A percentile compares a stretch with the other conserved stretches of the same genome.
These are phyloP conservation scores for Blastomyces silverae DNA, from an alignment of 2,329 filamentous ascomycete genomes.

Conservation along the genomic window DNA sequence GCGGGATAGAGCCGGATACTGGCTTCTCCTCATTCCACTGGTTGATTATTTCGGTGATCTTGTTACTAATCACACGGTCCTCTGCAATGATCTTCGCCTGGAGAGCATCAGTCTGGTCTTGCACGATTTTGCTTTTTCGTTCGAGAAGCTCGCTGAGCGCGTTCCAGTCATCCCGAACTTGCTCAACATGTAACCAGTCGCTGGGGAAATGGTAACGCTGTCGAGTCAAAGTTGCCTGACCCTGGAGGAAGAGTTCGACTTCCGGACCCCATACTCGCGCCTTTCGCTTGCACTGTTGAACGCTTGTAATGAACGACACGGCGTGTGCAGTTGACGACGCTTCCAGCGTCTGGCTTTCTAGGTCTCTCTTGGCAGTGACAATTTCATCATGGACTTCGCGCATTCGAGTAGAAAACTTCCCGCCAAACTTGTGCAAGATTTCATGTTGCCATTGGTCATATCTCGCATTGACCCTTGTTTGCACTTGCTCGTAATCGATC, in stretches of 20 bases:
- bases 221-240: slow-evolving; percentile 82
- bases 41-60: slow-evolving; percentile 73
- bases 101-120: slow-evolving; percentile 91
- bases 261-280: slow-evolving; percentile 92
- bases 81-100: slow-evolving; percentile 92
- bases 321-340: slow-evolving; percentile 93
- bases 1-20: slow-evolving; percentile 86
- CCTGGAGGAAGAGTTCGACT: slow-evolving; percentile 91
- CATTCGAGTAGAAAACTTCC: slow-evolving; percentile 81
- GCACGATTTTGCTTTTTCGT: slow-evolving; percentile 89
- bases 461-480: slow-evolving; percentile 97
- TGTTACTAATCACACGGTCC: slow-evolving; percentile 82
- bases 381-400: slow-evolving; percentile 88
- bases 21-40: slow-evolving; percentile 98
- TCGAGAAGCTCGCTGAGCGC: slow-evolving; percentile 85
- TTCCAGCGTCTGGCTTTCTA: slow-evolving; percentile 88
- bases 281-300: slow-evolving; percentile 91
- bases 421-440: slow-evolving; percentile 86
- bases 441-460: slow-evolving; percentile 99
- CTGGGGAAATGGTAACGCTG: slow-evolving; percentile 89
- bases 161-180: slow-evolving; percentile 94
- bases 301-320: slow-evolving; percentile 96
- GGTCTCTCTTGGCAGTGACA: slow-evolving; percentile 78
- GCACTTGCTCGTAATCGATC: slow-evolving; percentile 97
- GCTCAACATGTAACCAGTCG: slow-evolving; percentile 93